Percentiles rank a stretch among this genome's conserved stretches.
Conservation (phyloP, 495 filamentous ascomycete species). For the Neurospora sp. region DNA sequence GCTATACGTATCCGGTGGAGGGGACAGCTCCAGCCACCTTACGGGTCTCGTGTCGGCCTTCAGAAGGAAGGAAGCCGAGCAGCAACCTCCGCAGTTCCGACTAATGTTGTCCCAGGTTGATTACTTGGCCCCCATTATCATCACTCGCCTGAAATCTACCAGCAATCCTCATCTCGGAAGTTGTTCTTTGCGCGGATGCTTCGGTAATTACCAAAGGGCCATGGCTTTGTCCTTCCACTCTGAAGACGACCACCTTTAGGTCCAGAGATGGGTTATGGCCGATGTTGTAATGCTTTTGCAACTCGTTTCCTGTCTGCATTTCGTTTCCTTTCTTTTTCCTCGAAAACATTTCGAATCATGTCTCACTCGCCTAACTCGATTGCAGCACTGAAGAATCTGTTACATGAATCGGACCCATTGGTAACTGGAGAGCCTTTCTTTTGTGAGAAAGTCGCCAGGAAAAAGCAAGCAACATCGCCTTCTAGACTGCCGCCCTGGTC, state of each 20-base stretch:
- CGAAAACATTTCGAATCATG: not conserved
- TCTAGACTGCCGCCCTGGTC: not conserved
- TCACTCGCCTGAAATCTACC: not conserved
- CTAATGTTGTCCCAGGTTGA: not conserved
- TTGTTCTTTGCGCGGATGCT: not conserved
- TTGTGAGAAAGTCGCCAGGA: not conserved
- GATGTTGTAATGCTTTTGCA: not conserved
- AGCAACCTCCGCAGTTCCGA: not conserved
- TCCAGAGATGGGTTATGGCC: not conserved
- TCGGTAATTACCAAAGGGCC: not conserved
- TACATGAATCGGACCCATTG: not conserved
- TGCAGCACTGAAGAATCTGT: not conserved
- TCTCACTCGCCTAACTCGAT: not conserved
- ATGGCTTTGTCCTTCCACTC: not conserved
- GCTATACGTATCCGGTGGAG: not conserved
- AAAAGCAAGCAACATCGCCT: not conserved
- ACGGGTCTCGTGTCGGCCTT: not conserved
- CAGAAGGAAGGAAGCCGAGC: not conserved
- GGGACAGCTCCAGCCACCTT: not conserved
- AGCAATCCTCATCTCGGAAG: not conserved
- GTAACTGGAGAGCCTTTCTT: not conserved
- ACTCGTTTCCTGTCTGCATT: not conserved
- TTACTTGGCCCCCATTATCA: not conserved
- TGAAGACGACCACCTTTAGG: not conserved
- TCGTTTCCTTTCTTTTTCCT: not conserved